Conservation (phyloP, 441 rosid species). For the Erodium trifolium region DNA sequence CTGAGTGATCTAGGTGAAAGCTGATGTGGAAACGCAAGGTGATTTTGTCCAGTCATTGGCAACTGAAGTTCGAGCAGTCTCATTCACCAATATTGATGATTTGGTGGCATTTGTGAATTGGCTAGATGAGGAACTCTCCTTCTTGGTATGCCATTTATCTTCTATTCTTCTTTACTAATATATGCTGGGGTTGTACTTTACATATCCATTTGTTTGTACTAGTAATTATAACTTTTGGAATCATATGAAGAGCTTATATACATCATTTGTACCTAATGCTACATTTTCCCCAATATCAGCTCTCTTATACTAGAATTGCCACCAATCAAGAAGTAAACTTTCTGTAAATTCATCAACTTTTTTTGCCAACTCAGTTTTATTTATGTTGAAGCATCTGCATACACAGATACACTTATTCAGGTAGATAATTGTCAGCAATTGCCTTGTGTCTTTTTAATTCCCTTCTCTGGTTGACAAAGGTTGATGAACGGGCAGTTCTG, state of each 20-base stretch:
- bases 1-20: conserved; percentile 66
- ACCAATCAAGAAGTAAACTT: background rate
- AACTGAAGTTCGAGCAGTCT: conserved; percentile 75
- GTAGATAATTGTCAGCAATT: too few relatives aligned
- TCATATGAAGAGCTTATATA: too few relatives aligned
- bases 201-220: too few relatives aligned
- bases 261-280: too few relatives aligned
- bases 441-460: too few relatives aligned
- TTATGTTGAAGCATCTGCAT: too few relatives aligned
- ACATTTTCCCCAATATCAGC: too few relatives aligned
- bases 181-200: background rate
- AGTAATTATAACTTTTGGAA: too few relatives aligned
- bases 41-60: conserved; percentile 94
- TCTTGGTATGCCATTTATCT: conserved; percentile 54
- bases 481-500: conserved; percentile 92
- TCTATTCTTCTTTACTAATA: background rate
- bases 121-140: conserved; percentile 97
- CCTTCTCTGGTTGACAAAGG: conserved; percentile 35
- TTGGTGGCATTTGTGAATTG: conserved; percentile 85
- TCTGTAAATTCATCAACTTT: background rate
- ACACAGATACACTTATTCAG: too few relatives aligned
- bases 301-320: background rate
- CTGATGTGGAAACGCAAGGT: conserved; percentile 97
- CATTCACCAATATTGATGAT: conserved; percentile 65
- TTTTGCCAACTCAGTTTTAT: too few relatives aligned